These are phyloP conservation scores for Fusarium continuum DNA, from an alignment of 2,329 filamentous ascomycete species.

Conservation along the genomic window DNA sequence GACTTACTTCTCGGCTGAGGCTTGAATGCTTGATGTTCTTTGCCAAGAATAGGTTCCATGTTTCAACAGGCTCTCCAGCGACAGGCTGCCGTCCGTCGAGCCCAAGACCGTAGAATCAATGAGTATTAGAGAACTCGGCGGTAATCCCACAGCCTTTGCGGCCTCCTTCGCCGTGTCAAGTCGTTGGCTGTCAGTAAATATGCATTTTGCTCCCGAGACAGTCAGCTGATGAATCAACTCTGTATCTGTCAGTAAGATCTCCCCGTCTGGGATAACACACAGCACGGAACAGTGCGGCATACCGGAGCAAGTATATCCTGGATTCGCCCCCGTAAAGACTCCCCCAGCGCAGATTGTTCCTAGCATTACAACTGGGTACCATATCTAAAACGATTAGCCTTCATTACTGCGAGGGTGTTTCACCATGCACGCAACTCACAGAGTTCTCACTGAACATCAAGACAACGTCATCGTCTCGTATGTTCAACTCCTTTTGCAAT, in stretches of 20 bases:
- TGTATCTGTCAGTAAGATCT: neutral
- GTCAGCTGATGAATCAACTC: slow-evolving; percentile 9
- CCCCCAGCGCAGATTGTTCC: neutral
- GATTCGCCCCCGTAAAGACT: slow-evolving; percentile 11
- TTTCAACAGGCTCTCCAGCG: neutral
- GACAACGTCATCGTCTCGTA: neutral
- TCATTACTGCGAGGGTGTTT: too few species aligned
- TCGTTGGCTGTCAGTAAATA: neutral
- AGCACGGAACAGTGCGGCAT: neutral
- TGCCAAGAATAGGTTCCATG: neutral
- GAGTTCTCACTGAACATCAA: slow-evolving; percentile 4
- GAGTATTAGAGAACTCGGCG: neutral
- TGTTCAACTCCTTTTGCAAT: neutral
- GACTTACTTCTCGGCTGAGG: neutral
- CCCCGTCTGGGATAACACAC: accelerated
- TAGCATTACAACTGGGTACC: neutral
- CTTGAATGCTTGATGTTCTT: neutral
- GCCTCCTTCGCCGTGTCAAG: neutral
- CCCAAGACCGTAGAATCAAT: neutral
- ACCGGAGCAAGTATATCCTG: neutral
- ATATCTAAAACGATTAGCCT: neutral
- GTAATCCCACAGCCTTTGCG: neutral
- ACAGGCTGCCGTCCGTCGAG: accelerated
- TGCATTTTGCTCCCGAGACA: neutral
- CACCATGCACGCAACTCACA: neutral